Conservation (phyloP, 2,329 filamentous ascomycete genomes). For the Chalaropsis ovoidea region DNA sequence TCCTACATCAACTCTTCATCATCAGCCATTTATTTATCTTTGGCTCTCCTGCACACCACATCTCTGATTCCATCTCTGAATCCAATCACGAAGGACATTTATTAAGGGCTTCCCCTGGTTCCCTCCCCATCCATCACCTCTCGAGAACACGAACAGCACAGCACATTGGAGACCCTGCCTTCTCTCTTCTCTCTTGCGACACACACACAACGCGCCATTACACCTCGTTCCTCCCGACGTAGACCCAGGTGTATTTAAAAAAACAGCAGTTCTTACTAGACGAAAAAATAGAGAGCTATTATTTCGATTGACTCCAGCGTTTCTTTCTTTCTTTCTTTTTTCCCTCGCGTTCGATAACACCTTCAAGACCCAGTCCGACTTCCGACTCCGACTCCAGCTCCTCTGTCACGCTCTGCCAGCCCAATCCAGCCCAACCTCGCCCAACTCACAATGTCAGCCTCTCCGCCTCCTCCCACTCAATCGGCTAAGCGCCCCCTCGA, state of each 20-base stretch:
- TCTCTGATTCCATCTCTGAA: slow-evolving; percentile 1
- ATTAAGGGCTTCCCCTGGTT: slow-evolving; percentile 16
- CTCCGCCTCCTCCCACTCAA: slow-evolving; percentile 54
- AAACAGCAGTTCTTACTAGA: slow-evolving; percentile 19
- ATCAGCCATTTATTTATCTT: not conserved
- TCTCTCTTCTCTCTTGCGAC: slow-evolving; percentile 12
- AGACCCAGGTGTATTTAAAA: slow-evolving; percentile 23
- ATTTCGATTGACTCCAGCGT: slow-evolving; percentile 18
- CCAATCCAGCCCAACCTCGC: not conserved
- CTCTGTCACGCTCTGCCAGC: not conserved
- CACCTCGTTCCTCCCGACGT: slow-evolving; percentile 22
- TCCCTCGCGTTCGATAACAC: slow-evolving; percentile 1
- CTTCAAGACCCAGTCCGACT: not conserved
- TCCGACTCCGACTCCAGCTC: not conserved
- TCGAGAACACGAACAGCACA: slow-evolving; percentile 22
- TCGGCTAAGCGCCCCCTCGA: slow-evolving; percentile 87
- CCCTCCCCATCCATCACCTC: slow-evolving; percentile 6
- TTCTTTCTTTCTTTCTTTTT: not conserved
- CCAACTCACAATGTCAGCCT: slow-evolving; percentile 58
- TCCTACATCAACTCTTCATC: slow-evolving; percentile 1
- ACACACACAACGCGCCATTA: slow-evolving; percentile 22
- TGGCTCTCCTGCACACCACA: not conserved
- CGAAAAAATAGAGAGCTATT: slow-evolving; percentile 13
- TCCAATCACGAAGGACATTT: slow-evolving; percentile 13
- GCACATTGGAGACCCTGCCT: slow-evolving; percentile 11